phyloP scores from a whole-genome alignment of 495 filamentous ascomycete species.

The Acidiella bohemica region DNA sequence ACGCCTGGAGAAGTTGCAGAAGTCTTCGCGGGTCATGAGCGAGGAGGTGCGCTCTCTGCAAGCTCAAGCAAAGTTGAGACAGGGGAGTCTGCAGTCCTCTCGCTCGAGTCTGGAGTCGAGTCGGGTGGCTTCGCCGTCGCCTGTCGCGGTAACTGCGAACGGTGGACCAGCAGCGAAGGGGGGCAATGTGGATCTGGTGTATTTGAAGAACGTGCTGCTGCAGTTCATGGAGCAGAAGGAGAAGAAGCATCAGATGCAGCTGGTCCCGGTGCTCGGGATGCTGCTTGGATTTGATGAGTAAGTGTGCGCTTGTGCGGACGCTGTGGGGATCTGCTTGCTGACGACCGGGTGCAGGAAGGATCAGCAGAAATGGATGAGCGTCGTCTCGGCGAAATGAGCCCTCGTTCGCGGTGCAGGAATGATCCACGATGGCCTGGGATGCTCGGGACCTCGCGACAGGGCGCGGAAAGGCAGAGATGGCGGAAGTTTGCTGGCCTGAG shows the following conservation, averaged over 20 bases:
- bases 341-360: slow-evolving; percentile 32
- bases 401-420: not conserved
- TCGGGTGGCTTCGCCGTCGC: slow-evolving; percentile 43
- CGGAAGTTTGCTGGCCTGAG: too few species aligned
- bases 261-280: slow-evolving; percentile 84
- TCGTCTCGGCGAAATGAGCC: slow-evolving; percentile 45
- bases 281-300: slow-evolving; percentile 84
- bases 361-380: slow-evolving; percentile 79
- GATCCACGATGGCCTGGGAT: not conserved
- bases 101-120: slow-evolving; percentile 40
- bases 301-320: slow-evolving; percentile 23
- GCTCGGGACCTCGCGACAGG: too few species aligned
- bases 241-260: slow-evolving; percentile 74
- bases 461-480: too few species aligned
- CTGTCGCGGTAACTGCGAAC: slow-evolving; percentile 22
- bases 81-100: slow-evolving; percentile 41
- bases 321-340: not conserved
- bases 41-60: slow-evolving; percentile 35
- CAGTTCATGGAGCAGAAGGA: slow-evolving; percentile 94
- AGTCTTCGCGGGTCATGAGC: slow-evolving; percentile 48
- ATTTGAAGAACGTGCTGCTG: slow-evolving; percentile 87
- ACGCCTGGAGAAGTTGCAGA: slow-evolving; percentile 66
- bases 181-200: slow-evolving; percentile 57
- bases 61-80: slow-evolving; percentile 14
- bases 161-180: not conserved